Base-by-base conservation (phyloP, 257 asterid genomes). In the Scutellaria minor region DNA sequence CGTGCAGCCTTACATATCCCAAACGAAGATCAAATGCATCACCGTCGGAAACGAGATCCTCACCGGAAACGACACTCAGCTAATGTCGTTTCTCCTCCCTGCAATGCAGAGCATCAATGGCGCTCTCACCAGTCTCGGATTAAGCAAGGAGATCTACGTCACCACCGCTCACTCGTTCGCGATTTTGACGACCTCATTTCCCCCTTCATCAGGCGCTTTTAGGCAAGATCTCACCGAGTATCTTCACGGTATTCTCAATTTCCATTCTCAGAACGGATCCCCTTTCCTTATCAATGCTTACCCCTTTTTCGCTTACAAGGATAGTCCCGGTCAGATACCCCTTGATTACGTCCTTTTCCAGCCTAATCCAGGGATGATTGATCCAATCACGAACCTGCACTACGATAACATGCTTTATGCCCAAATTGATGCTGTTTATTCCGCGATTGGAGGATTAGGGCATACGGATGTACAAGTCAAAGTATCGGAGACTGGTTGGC, bases 401-500 rank as follows among this genome's bases (percentile, higher is more conserved):
- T 95, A 95, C 51, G 97, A 95, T 54, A 95, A 95, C 83, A 90
- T 95, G 99, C 45, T 95, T 9, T 90, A 92, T 47, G 99, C 99
- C 3, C 96, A 95, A 66, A 79, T 94, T 14, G 98, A 95, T 70
- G 92, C 98, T 5, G 97, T 92, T 55, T 82, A 90, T 59, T 51
- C 84, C 0, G 98, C 99, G 3, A 87, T 95, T 7, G 74, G 53
- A 47, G 87, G 85, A 7, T 8, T 88, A 71, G 99, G 98, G 2
- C 84, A 77, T 37, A 66, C 80, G 0, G 84, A 90, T 50, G 46
- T 91, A 42, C 77, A 61, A 47, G 88, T 95, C 10, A 77, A 85
- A 56, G 87, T 95, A 31, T 95, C 99, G 0, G 99, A 95, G 73
- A 95, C 99, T 0, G 99, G 99, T 0, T 94, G 99, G 99, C 99